phyloP scores from a whole-genome alignment of 1,139 yeast species.

The Taphrina confusa region DNA sequence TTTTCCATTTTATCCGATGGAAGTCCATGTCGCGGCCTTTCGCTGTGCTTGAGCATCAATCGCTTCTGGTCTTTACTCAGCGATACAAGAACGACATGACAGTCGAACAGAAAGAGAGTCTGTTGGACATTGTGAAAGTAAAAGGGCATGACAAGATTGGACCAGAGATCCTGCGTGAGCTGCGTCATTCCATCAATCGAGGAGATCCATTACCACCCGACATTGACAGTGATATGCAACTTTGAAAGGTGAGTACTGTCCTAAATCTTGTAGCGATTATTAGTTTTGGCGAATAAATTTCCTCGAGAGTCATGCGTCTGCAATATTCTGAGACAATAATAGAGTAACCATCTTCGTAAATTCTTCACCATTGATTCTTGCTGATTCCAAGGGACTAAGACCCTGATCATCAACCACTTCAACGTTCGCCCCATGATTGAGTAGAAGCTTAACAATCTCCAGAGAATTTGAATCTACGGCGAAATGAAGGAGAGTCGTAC shows the following conservation, averaged over 20 bases:
- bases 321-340: not conserved
- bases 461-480: conserved; percentile 20
- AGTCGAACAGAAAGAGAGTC: conserved; percentile 92
- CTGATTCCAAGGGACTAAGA: conserved; percentile 7
- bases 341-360: not conserved
- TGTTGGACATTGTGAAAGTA: conserved; percentile 85
- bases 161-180: conserved; percentile 91
- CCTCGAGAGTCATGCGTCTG: not conserved
- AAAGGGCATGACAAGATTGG: conserved; percentile 87
- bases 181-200: conserved; percentile 73
- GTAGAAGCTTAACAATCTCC: conserved; percentile 3
- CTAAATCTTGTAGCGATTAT: not conserved
- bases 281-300: conserved; percentile 5
- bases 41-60: conserved; percentile 97
- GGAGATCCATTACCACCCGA: conserved; percentile 40
- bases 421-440: not conserved
- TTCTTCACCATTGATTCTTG: conserved; percentile 17
- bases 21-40: conserved; percentile 53
- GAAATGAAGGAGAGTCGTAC: conserved; percentile 24
- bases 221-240: conserved; percentile 33
- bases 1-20: conserved; percentile 92
- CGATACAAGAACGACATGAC: conserved; percentile 95
- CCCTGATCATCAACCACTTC: conserved; percentile 21
- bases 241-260: too few relatives aligned
- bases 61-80: conserved; percentile 90